Evolutionary conservation across 2,329 filamentous ascomycete genomes (phyloP).

Genomic region (Microdochium bolleyi): DNA sequence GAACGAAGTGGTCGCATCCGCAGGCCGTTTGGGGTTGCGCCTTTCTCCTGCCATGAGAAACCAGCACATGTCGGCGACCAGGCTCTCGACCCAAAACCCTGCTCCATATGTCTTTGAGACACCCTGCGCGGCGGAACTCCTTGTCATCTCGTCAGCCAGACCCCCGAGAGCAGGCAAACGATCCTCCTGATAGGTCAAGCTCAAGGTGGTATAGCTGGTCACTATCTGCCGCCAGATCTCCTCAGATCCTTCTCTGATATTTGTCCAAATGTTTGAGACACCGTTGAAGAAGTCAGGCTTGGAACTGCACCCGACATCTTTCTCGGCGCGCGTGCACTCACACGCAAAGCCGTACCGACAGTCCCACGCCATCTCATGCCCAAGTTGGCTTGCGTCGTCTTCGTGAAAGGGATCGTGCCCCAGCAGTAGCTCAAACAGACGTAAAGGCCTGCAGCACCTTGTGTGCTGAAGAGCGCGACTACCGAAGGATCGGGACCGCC

Average conservation of each 20-base stretch:
- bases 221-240: neutral
- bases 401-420: slow-evolving; percentile 2
- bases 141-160: slow-evolving; percentile 4
- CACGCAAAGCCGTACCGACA: slow-evolving; percentile 2
- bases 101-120: slow-evolving; percentile 1
- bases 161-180: slow-evolving; percentile 4
- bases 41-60: neutral
- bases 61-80: slow-evolving; percentile 3
- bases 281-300: neutral
- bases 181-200: slow-evolving; percentile 4
- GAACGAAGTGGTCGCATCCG: neutral
- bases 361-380: slow-evolving; percentile 4
- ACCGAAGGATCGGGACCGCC: neutral
- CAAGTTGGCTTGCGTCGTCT: slow-evolving; percentile 5
- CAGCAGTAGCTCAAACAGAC: slow-evolving; percentile 5
- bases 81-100: slow-evolving; percentile 4
- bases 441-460: neutral
- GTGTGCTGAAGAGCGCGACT: neutral
- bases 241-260: neutral
- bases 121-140: neutral
- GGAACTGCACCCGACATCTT: neutral
- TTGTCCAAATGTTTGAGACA: neutral
- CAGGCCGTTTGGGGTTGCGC: neutral
- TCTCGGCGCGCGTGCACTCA: slow-evolving; percentile 3
- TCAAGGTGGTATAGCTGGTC: slow-evolving; percentile 2